Evolutionary conservation across 805 yeast species (phyloP), one percentile per base, ranked within the genome.

Genomic region (Suhomyces faveliae): DNA sequence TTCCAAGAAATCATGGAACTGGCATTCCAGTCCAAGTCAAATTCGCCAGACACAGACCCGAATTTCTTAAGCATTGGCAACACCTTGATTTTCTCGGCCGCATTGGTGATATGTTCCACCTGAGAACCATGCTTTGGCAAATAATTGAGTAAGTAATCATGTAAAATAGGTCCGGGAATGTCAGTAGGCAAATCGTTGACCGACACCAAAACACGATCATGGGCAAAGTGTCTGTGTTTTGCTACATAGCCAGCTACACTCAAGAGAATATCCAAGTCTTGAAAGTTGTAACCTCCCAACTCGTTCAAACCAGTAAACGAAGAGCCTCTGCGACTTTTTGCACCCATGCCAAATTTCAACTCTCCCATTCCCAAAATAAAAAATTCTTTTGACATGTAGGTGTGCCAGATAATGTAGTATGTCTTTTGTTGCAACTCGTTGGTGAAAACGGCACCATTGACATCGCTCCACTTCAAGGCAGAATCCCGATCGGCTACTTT

Each of bases 201-300:
- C 1, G 70, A 51, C 12, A 67, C 65, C 44, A 50, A 61, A 17
- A 67, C 50, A 1, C 53, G 40, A 11, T 52, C 44, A 21, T 48
- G 46, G 7, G 38, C 15, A 5, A 51, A 21, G 9, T 53, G 43
- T 35, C 62, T 51, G 17, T 61, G 53, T 30, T 51, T 55, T 5
- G 67, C 67, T 19, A 67, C 63, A 40, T 57, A 50, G 30, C 61
- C 53, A 4, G 74, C 74, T 2, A 61, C 48, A 7, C 56, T 52
- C 38, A 71, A 51, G 47, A 71, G 59, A 10, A 70, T 51, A 50
- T 66, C 72, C 48, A 68, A 60, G 51, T 71, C 76, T 47, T 69
- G 73, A 59, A 71, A 71, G 48, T 70, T 70, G 51, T 53, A 58
- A 1, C 73, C 74, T n/a, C 73, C 74, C 50, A 70, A 57, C 4